A percentile compares a stretch with the other conserved stretches of the same genome.
phyloP scores from a whole-genome alignment of 1,284 basidiomycete species.

The Cryptococcus maquisensis region DNA sequence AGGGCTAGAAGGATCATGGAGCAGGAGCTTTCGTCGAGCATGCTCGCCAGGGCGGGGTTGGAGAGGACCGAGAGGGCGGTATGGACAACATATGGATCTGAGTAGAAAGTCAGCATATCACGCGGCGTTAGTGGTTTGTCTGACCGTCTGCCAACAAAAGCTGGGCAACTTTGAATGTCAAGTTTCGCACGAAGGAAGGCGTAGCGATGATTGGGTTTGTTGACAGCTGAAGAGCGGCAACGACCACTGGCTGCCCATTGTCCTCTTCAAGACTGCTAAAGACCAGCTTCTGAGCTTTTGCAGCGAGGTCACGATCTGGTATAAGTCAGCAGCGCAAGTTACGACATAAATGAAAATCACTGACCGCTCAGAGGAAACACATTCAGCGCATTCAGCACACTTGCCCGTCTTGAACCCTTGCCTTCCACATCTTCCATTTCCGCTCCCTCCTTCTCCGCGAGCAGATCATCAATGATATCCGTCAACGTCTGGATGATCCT shows the following conservation, averaged over 20 bases:
- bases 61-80: conserved; percentile 31
- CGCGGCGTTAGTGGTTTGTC: background rate
- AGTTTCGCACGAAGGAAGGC: conserved; percentile 12
- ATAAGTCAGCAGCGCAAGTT: background rate
- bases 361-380: conserved; percentile 33
- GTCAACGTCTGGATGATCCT: conserved; percentile 26
- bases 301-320: conserved; percentile 22
- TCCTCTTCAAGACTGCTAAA: conserved; percentile 33
- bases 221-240: conserved; percentile 27
- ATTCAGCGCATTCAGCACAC: conserved; percentile 28
- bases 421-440: background rate
- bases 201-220: conserved; percentile 30
- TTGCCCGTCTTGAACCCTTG: conserved; percentile 6
- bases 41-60: conserved; percentile 30
- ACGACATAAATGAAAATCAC: conserved; percentile 1
- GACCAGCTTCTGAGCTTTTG: conserved; percentile 25
- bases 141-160: conserved; percentile 33
- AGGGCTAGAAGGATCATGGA: conserved; percentile 37
- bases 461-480: conserved; percentile 28
- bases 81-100: conserved; percentile 34
- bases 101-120: background rate
- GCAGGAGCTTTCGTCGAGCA: conserved; percentile 33
- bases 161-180: conserved; percentile 35
- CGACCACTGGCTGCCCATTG: conserved; percentile 22
- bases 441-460: conserved; percentile 4